Evolutionary conservation across 306 rosid genomes (phyloP).

Genomic region (Lathyrus sativus): DNA sequence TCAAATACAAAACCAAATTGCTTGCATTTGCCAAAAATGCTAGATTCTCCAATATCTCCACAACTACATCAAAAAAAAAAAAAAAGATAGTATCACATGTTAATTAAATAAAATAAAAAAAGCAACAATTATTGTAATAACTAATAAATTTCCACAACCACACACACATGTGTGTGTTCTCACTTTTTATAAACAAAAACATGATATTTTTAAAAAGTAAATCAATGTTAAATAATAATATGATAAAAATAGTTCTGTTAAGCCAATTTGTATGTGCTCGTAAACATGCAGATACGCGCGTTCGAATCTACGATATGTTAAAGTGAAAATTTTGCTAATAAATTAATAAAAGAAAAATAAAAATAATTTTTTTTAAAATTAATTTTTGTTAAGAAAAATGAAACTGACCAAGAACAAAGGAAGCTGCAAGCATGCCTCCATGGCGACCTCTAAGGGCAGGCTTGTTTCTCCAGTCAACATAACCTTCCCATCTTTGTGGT

Average conservation of each 20-base stretch:
- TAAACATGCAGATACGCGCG: no score
- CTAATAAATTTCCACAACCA: not conserved
- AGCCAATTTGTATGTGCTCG: no score
- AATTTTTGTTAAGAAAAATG: not conserved
- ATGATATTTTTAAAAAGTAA: not conserved
- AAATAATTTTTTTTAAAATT: no score
- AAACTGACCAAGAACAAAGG: conserved; percentile 74
- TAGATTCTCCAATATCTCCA: conserved; percentile 84
- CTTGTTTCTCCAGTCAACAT: conserved; percentile 77
- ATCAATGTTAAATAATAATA: not conserved
- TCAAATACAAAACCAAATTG: conserved; percentile 77
- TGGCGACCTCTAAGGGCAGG: conserved; percentile 74
- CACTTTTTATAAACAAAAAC: not conserved
- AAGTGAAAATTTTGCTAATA: no score
- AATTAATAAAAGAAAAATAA: no score
- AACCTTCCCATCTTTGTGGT: conserved; percentile 75
- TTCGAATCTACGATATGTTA: no score
- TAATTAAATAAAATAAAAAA: not conserved
- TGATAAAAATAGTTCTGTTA: not conserved
- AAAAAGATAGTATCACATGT: not conserved
- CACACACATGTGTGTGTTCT: not conserved
- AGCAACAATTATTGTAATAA: not conserved
- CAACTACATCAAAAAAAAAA: conserved; percentile 51
- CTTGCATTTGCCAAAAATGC: conserved; percentile 93
- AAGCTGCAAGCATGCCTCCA: conserved; percentile 92